phyloP scores from a whole-genome alignment of 2,329 filamentous ascomycete genomes.

The Remersonia thermophila region DNA sequence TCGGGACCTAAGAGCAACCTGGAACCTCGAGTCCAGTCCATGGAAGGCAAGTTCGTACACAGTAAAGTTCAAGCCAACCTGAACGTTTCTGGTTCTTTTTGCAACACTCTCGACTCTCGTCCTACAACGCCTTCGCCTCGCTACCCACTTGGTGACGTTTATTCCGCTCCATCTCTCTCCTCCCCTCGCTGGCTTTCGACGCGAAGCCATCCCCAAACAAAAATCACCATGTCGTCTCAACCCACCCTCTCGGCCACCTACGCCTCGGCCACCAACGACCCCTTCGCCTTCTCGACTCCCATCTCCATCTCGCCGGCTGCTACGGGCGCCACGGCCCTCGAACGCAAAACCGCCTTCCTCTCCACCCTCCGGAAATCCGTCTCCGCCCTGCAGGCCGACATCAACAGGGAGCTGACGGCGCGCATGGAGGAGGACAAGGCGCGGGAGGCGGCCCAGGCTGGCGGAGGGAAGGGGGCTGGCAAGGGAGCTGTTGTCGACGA shows the following conservation, averaged over 20 bases:
- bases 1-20: too few relatives aligned
- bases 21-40: too few relatives aligned
- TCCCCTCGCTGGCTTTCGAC: too few relatives aligned
- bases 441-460: constrained; percentile 17
- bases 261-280: constrained; percentile 35
- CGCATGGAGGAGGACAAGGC: constrained; percentile 64
- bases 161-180: too few relatives aligned
- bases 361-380: constrained; percentile 44
- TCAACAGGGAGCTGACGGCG: constrained; percentile 60
- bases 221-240: background rate
- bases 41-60: too few relatives aligned
- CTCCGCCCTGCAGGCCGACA: constrained; percentile 44
- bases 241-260: constrained; percentile 39
- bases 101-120: too few relatives aligned
- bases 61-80: too few relatives aligned
- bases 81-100: too few relatives aligned
- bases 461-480: constrained; percentile 4
- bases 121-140: too few relatives aligned
- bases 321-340: constrained; percentile 15
- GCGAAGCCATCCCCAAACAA: too few relatives aligned
- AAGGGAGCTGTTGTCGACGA: constrained; percentile 30
- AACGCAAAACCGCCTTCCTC: constrained; percentile 49
- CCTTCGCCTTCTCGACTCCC: constrained; percentile 31
- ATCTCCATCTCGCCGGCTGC: constrained; percentile 24
- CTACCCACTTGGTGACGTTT: too few relatives aligned